phyloP scores from a whole-genome alignment of 768 basidiomycete genomes.

The Trametes elegans region DNA sequence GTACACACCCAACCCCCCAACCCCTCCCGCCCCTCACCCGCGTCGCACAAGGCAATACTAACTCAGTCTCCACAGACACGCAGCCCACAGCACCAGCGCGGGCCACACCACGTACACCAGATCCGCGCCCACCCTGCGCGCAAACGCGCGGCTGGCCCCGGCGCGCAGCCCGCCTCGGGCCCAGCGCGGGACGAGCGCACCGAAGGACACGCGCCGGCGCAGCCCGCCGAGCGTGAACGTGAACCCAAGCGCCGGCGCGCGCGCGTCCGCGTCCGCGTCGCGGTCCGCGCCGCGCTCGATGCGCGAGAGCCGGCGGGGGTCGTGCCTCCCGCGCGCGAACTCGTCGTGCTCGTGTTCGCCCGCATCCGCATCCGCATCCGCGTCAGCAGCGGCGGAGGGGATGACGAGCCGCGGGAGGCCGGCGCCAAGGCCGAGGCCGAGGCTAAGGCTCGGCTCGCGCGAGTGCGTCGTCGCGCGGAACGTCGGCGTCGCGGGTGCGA shows the following conservation, averaged over 20 bases:
- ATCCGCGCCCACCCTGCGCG: conserved; percentile 6
- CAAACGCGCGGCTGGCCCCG: conserved; percentile 5
- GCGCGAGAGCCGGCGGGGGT: conserved; percentile 17
- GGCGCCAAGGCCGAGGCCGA: neutral
- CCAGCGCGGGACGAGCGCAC: conserved; percentile 8
- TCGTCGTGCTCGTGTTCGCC: conserved; percentile 23
- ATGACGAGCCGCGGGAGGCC: neutral
- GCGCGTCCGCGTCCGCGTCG: neutral
- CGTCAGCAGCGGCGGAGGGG: neutral
- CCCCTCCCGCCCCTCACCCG: neutral
- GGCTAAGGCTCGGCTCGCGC: neutral
- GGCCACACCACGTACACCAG: conserved; percentile 15
- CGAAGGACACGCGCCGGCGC: conserved; percentile 50
- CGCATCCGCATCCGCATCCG: neutral
- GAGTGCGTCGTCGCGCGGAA: conserved; percentile 17
- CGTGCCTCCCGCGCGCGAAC: conserved; percentile 17
- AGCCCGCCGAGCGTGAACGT: conserved; percentile 55
- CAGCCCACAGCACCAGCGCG: conserved; percentile 10
- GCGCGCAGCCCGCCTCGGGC: conserved; percentile 9
- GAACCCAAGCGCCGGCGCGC: conserved; percentile 39
- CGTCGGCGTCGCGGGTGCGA: conserved; percentile 9
- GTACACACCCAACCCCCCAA: too few species aligned
- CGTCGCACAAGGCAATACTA: neutral
- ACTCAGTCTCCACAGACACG: conserved; percentile 5
- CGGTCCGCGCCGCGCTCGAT: conserved; percentile 4